A percentile compares a stretch with the other conserved stretches of the same genome.
Conservation (phyloP, 345 rosid species). For the Lepidium africanum region DNA sequence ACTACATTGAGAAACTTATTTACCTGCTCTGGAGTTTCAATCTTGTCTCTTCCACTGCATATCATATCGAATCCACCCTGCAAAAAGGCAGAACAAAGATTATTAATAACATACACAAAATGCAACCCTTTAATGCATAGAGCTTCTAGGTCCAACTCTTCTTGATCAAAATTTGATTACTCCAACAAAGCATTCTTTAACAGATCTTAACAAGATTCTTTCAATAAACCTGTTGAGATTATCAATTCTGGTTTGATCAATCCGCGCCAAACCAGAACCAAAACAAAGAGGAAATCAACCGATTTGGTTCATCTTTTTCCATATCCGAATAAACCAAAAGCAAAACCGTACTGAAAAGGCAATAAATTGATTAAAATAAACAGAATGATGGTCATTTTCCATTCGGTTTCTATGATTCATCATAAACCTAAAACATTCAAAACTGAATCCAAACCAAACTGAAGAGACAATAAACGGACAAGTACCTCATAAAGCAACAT, state of each 20-base stretch:
- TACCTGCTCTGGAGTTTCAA: constrained; percentile 95
- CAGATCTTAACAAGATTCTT: background rate
- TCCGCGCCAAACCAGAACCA: background rate
- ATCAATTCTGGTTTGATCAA: background rate
- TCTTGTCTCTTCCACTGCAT: constrained; percentile 97
- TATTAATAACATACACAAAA: background rate
- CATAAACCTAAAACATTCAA: background rate
- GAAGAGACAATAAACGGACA: background rate
- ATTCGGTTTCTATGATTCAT: background rate
- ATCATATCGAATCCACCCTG: constrained; percentile 99
- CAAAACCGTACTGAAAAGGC: background rate
- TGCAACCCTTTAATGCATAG: background rate
- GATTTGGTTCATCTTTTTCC: background rate
- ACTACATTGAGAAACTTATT: background rate
- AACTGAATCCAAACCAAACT: background rate
- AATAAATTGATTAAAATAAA: background rate
- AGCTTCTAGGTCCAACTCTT: background rate
- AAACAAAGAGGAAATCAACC: background rate
- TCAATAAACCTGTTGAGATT: background rate
- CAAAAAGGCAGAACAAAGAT: background rate
- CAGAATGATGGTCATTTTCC: background rate
- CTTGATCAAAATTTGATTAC: background rate
- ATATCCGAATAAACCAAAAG: background rate
- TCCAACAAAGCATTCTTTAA: background rate
- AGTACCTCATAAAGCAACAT: background rate